These are phyloP conservation scores for Diaporthe humulicola DNA, from an alignment of 2,329 filamentous ascomycete species.

Conservation along the genomic window DNA sequence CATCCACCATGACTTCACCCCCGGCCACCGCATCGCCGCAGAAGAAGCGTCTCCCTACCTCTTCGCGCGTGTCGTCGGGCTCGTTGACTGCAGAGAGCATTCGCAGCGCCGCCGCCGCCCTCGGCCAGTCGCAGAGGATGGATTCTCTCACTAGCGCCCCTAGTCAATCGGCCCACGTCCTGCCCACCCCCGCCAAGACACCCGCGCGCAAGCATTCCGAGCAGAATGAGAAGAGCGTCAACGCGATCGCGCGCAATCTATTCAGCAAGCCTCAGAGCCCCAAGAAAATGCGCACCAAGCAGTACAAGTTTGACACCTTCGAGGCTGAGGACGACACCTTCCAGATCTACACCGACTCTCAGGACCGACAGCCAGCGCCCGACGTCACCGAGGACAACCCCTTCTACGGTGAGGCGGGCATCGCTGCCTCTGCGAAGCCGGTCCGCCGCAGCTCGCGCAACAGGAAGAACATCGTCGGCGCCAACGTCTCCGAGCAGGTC, in stretches of 20 bases:
- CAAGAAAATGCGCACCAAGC: constrained; percentile 69
- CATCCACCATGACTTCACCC: constrained; percentile 33
- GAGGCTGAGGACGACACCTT: constrained; percentile 66
- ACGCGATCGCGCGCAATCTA: constrained; percentile 70
- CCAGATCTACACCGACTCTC: constrained; percentile 82
- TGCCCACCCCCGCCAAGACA: constrained; percentile 85
- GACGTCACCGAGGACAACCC: constrained; percentile 79
- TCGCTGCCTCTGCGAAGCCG: constrained; percentile 54
- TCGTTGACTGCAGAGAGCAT: constrained; percentile 59
- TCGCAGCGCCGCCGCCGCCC: constrained; percentile 57
- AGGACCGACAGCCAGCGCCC: constrained; percentile 79
- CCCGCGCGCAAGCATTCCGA: constrained; percentile 72
- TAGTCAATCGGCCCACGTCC: constrained; percentile 58
- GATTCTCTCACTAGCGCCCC: constrained; percentile 44
- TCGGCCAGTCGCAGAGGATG: constrained; percentile 51
- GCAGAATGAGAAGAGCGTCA: constrained; percentile 64
- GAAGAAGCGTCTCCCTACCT: constrained; percentile 63
- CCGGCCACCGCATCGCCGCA: constrained; percentile 60
- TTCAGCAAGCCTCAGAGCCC: constrained; percentile 67
- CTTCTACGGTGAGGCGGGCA: constrained; percentile 69
- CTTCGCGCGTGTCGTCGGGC: constrained; percentile 62
- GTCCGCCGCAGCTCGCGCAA: constrained; percentile 68
- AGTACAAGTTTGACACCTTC: constrained; percentile 72
- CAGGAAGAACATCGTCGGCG: constrained; percentile 64
- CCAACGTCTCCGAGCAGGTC: constrained; percentile 66